phyloP scores from a whole-genome alignment of 768 basidiomycete genomes.

The Termitomyces sp. region DNA sequence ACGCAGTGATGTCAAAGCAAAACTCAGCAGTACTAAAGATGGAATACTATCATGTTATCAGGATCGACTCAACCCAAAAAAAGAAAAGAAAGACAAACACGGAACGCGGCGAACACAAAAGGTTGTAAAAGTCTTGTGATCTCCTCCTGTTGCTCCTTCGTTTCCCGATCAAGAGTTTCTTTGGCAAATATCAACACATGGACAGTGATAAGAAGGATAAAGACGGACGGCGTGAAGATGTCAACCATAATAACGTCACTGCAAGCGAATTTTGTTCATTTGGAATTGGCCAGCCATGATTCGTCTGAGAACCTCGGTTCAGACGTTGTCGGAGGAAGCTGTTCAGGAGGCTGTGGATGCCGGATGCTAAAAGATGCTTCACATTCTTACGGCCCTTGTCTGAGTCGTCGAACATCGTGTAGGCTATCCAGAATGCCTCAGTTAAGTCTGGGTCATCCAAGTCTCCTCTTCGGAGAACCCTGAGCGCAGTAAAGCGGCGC shows the following conservation, averaged over 20 bases:
- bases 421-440: conserved; percentile 46
- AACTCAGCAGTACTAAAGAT: conserved; percentile 34
- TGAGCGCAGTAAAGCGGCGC: conserved; percentile 38
- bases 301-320: conserved; percentile 28
- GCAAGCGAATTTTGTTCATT: conserved; percentile 40
- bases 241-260: conserved; percentile 42
- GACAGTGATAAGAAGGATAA: neutral
- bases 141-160: conserved; percentile 22
- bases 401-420: conserved; percentile 54
- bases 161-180: conserved; percentile 31
- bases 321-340: conserved; percentile 33
- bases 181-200: conserved; percentile 2
- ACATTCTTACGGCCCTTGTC: conserved; percentile 38
- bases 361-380: conserved; percentile 39
- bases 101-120: conserved; percentile 43
- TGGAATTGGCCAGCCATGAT: conserved; percentile 44
- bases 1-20: conserved; percentile 16
- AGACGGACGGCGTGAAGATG: conserved; percentile 31
- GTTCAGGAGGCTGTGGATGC: conserved; percentile 33
- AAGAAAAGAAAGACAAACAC: conserved; percentile 29
- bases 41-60: conserved; percentile 30
- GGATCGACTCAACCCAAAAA: conserved; percentile 5
- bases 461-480: conserved; percentile 33
- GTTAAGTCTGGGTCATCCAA: conserved; percentile 30
- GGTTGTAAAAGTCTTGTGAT: conserved; percentile 34